phyloP scores from a whole-genome alignment of 2,329 filamentous ascomycete genomes.

The Aureobasidium namibiae region DNA sequence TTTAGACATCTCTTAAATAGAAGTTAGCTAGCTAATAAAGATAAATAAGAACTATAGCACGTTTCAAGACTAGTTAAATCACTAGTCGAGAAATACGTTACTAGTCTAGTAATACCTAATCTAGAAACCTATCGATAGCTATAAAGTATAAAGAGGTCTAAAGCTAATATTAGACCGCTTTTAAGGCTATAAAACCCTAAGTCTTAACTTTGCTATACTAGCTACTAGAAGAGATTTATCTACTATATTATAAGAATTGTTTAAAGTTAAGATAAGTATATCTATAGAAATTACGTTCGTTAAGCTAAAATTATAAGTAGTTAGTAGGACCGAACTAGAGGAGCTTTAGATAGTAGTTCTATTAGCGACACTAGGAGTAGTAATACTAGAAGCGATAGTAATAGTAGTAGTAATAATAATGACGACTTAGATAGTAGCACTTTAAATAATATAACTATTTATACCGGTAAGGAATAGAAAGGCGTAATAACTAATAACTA shows the following conservation, averaged over 20 bases:
- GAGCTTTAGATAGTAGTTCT: not conserved
- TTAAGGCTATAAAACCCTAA: slow-evolving; percentile 17
- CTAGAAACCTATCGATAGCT: slow-evolving; percentile 16
- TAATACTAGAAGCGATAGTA: not conserved
- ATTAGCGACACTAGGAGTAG: not conserved
- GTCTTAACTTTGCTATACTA: slow-evolving; percentile 16
- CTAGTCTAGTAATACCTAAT: slow-evolving; percentile 13
- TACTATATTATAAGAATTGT: slow-evolving; percentile 17
- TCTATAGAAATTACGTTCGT: not conserved
- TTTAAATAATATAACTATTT: not conserved
- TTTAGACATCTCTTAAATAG: slow-evolving; percentile 13
- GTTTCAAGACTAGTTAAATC: not conserved
- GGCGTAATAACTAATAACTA: not conserved
- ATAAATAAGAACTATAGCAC: slow-evolving; percentile 9
- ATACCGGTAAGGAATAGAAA: not conserved
- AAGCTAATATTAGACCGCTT: slow-evolving; percentile 15
- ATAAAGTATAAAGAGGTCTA: slow-evolving; percentile 14
- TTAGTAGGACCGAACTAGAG: not conserved
- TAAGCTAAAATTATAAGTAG: not conserved
- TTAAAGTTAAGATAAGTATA: not conserved
- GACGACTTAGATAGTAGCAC: not conserved
- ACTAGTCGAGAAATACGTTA: slow-evolving; percentile 15
- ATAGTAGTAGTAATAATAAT: not conserved
- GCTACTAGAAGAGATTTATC: slow-evolving; percentile 17
- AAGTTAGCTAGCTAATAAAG: slow-evolving; percentile 14